Evolutionary conservation across 805 yeast species (phyloP).

Genomic region (Hanseniaspora taiwanica): DNA sequence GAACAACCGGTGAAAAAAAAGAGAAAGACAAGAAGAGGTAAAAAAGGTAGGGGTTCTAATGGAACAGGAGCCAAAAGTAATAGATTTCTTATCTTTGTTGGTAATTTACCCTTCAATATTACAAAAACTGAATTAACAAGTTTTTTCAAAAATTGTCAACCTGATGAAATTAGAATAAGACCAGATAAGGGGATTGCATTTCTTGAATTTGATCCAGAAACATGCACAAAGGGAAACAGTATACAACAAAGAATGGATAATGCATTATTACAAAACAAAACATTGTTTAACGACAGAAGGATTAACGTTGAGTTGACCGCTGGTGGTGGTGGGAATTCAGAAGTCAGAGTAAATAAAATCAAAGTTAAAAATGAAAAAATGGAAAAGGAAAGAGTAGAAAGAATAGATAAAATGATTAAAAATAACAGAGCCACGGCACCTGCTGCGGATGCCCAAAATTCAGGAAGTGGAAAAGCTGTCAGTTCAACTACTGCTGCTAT

Average conservation of each 20-base stretch:
- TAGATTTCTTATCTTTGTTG: constrained; percentile 76
- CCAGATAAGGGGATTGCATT: constrained; percentile 85
- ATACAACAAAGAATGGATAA: constrained; percentile 71
- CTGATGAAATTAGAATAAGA: constrained; percentile 67
- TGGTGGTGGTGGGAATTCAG: constrained; percentile 94
- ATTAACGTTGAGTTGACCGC: constrained; percentile 94
- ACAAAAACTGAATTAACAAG: constrained; percentile 45
- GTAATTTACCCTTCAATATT: constrained; percentile 70
- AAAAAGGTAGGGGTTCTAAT: constrained; percentile 46
- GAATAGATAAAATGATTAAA: constrained; percentile 36
- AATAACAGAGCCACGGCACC: constrained; percentile 20
- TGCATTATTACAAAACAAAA: constrained; percentile 76
- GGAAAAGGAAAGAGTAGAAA: constrained; percentile 51
- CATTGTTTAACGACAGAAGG: constrained; percentile 52
- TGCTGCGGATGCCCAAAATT: constrained; percentile 1
- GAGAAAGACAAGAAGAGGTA: constrained; percentile 67
- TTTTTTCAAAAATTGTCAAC: constrained; percentile 64
- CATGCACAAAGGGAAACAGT: constrained; percentile 21
- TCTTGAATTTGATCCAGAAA: constrained; percentile 58
- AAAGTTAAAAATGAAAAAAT: constrained; percentile 67
- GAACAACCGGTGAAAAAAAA: constrained; percentile 42
- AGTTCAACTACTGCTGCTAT: constrained; percentile 27
- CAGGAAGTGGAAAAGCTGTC: constrained; percentile 98
- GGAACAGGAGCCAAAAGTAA: constrained; percentile 31
- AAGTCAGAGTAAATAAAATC: constrained; percentile 52